Evolutionary conservation across 1,284 basidiomycete genomes (phyloP).

Genomic region (Athelia psychrophila): DNA sequence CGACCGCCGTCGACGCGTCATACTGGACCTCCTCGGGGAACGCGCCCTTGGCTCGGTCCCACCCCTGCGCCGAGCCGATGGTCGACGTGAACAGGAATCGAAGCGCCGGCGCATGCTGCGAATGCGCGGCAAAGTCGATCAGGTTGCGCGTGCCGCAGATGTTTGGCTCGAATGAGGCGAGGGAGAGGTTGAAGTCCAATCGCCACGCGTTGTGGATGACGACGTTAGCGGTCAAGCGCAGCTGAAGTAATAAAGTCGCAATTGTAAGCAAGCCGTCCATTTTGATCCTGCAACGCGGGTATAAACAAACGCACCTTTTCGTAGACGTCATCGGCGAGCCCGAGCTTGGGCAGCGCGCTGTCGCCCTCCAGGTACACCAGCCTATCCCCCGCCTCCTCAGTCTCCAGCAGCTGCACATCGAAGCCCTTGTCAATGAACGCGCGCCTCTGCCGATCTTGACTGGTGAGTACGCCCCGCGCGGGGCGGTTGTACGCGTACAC

Average conservation of each 20-base stretch:
- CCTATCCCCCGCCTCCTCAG: slow-evolving; percentile 11
- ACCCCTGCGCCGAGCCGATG: slow-evolving; percentile 18
- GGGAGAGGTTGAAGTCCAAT: slow-evolving; percentile 37
- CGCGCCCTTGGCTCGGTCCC: slow-evolving; percentile 15
- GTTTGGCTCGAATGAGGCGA: slow-evolving; percentile 34
- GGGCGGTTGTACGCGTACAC: slow-evolving; percentile 23
- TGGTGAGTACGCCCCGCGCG: neutral
- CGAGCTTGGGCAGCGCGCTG: neutral
- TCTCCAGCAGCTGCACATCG: slow-evolving; percentile 11
- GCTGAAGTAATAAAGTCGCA: no score
- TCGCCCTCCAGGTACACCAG: slow-evolving; percentile 17
- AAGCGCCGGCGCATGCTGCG: slow-evolving; percentile 5
- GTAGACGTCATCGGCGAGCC: slow-evolving; percentile 1
- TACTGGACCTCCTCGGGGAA: slow-evolving; percentile 29
- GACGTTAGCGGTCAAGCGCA: slow-evolving; percentile 5
- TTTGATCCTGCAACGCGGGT: no score
- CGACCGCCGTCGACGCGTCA: slow-evolving; percentile 18
- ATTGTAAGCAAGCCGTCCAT: no score
- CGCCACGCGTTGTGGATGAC: slow-evolving; percentile 34
- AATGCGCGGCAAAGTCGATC: slow-evolving; percentile 28
- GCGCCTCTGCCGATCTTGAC: slow-evolving; percentile 12
- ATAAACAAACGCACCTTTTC: slow-evolving; percentile 5
- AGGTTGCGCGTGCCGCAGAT: slow-evolving; percentile 33
- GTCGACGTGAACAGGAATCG: slow-evolving; percentile 31
- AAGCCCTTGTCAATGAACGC: slow-evolving; percentile 16